A percentile compares a stretch with the other conserved stretches of the same genome.
Conservation (phyloP, 345 rosid genomes). For the Triadica sebifera region DNA sequence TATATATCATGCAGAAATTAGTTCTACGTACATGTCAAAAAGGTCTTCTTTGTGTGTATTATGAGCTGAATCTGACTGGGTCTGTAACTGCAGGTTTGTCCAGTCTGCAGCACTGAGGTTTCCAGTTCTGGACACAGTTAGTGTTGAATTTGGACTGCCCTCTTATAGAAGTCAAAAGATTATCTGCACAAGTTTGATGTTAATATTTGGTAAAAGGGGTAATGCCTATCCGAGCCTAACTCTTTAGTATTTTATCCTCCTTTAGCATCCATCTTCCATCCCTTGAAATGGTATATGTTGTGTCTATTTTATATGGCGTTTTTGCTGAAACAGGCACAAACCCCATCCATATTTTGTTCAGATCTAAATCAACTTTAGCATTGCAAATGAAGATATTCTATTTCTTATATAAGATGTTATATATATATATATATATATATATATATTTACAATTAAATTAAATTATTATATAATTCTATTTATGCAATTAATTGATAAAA, state of each 20-base stretch:
- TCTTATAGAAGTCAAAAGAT: neutral
- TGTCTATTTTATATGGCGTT: too few species aligned
- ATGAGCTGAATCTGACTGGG: neutral
- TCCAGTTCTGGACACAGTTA: slow-evolving; percentile 58
- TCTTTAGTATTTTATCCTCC: neutral
- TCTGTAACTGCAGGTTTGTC: slow-evolving; percentile 66
- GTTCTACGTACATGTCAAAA: too few species aligned
- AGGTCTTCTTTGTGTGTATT: too few species aligned
- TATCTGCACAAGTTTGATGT: neutral
- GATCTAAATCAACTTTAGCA: neutral
- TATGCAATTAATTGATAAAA: too few species aligned
- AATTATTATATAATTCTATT: too few species aligned
- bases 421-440: too few species aligned
- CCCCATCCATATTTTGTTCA: neutral
- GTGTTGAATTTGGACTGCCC: neutral
- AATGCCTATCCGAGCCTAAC: neutral
- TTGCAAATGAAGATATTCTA: neutral
- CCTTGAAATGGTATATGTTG: neutral
- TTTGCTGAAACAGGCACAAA: neutral
- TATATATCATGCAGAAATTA: too few species aligned
- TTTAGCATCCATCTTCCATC: neutral
- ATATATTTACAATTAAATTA: too few species aligned
- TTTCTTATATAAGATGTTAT: too few species aligned
- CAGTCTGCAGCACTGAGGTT: slow-evolving; percentile 80
- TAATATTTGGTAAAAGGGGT: neutral